Evolutionary conservation across 2,329 filamentous ascomycete species (phyloP), one percentile per base, ranked within the genome.

Genomic region (Arthrobotrys pseudoclavata): DNA sequence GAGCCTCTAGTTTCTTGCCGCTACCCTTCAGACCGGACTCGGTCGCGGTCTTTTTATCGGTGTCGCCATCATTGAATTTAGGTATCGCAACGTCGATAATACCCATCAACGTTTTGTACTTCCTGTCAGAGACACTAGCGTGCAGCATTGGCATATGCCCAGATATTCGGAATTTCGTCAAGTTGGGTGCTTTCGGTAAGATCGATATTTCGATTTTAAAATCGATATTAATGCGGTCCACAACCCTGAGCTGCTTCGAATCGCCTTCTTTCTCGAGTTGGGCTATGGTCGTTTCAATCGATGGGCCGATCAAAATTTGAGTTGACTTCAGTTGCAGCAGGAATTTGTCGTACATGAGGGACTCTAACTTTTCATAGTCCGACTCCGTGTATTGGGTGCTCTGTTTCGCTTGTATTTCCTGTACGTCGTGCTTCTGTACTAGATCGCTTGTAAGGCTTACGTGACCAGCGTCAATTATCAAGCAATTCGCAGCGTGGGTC

Each of bases 321-420:
- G 96, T 99, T 0, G 95, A 97, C 20, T 96, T 91, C 29, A 99
- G 87, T 82, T 97, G 97, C 81, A 99, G 89, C 48, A 93, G 86
- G 83, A 99, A 99, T 69, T 94, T 96, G 86, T 99, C 96, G 82
- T 99, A 99, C 92, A 99, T 97, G 81, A 97, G 87, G 15, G 91
- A 92, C 83, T 98, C 94, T 3, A 99, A 88, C 53, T 91, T 89
- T 83, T 92, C 91, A 83, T 93, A 93, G 82, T 99, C 96, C 76
- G 95, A 91, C 13, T 96, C 93, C 5, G 91, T 96, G 82, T 96
- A 97, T 26, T 92, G 87, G 70, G 94, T 91, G 68, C 90, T 92
- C 82, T 98, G 93, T 82, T 97, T 99, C 20, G 91, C 90, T 82
- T 98, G 94, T 1, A 99, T 90, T 75, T 98, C 91, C 80, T 91